These are phyloP conservation scores for Phytophthora citrophthora DNA, from an alignment of 352 stramenopile species.

Conservation along the genomic window DNA sequence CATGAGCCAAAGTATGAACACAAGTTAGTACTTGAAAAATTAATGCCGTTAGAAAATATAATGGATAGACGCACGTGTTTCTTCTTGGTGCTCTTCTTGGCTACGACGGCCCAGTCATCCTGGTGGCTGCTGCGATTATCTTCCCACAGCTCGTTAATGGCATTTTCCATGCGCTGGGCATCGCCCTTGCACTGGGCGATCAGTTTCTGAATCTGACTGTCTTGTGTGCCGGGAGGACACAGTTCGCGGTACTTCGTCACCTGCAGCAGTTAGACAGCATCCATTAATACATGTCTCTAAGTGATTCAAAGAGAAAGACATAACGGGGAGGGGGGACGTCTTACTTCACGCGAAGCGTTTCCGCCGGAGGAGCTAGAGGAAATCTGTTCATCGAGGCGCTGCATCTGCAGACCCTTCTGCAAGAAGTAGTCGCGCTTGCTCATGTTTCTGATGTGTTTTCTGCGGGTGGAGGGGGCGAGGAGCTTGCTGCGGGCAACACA, in stretches of 20 bases:
- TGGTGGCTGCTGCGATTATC: conserved; percentile 67
- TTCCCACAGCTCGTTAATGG: conserved; percentile 88
- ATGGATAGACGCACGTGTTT: conserved; percentile 32
- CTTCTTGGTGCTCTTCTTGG: conserved; percentile 87
- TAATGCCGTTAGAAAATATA: neutral
- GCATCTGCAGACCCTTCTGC: conserved; percentile 82
- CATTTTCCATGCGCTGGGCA: conserved; percentile 68
- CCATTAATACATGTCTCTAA: neutral
- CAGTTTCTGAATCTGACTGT: conserved; percentile 73
- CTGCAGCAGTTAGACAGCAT: conserved; percentile 26
- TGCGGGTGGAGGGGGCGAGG: conserved; percentile 14
- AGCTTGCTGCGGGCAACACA: conserved; percentile 7
- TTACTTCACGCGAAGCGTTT: conserved; percentile 72
- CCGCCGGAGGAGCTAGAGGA: conserved; percentile 23
- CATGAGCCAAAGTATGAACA: neutral
- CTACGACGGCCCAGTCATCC: conserved; percentile 80
- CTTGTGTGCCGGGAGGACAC: conserved; percentile 80
- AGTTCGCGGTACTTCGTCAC: conserved; percentile 81
- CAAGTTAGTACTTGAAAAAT: neutral
- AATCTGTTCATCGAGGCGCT: conserved; percentile 78
- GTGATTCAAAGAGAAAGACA: neutral
- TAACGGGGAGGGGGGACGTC: neutral
- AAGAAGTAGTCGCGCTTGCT: conserved; percentile 86
- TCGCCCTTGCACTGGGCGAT: conserved; percentile 81
- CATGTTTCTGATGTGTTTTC: conserved; percentile 70